These are phyloP conservation scores for Colletotrichum ledebouriae DNA, from an alignment of 2,329 filamentous ascomycete genomes.

Conservation along the genomic window DNA sequence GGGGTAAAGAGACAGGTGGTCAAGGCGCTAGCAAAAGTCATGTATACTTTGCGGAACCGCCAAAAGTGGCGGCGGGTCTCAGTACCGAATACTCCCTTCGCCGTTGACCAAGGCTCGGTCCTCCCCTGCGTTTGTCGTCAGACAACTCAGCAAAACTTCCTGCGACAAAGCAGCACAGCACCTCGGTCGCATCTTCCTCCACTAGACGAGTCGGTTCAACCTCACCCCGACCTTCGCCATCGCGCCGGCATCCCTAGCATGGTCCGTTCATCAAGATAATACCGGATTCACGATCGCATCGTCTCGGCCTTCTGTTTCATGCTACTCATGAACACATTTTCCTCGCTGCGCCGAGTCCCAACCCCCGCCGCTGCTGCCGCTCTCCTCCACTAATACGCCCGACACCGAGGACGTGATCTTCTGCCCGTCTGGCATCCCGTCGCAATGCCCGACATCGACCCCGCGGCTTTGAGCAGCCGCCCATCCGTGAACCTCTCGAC, in stretches of 20 bases:
- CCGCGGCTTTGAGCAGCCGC: slow-evolving; percentile 76
- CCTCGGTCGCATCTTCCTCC: slow-evolving; percentile 40
- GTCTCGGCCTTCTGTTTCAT: slow-evolving; percentile 53
- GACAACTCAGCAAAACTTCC: slow-evolving; percentile 53
- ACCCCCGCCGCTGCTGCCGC: slow-evolving; percentile 38
- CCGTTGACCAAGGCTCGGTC: slow-evolving; percentile 34
- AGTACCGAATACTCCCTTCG: slow-evolving; percentile 47
- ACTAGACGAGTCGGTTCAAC: slow-evolving; percentile 43
- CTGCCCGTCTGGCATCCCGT: slow-evolving; percentile 36
- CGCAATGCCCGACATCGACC: slow-evolving; percentile 78
- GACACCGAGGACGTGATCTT: slow-evolving; percentile 39
- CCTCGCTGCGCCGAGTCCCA: slow-evolving; percentile 59
- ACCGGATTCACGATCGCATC: slow-evolving; percentile 58
- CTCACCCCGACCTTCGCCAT: slow-evolving; percentile 52
- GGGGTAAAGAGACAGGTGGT: slow-evolving; percentile 27
- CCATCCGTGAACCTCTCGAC: slow-evolving; percentile 70
- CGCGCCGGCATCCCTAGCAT: slow-evolving; percentile 56
- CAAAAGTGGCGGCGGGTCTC: too few relatives aligned
- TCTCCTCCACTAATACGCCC: slow-evolving; percentile 41
- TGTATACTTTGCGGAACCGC: not conserved
- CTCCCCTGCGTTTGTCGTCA: slow-evolving; percentile 42
- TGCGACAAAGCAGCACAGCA: slow-evolving; percentile 45
- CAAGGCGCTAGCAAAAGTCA: not conserved
- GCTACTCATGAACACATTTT: slow-evolving; percentile 58
- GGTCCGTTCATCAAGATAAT: slow-evolving; percentile 60